phyloP scores from a whole-genome alignment of 176 grass and related monocot species.

The Pharus latifolius region DNA sequence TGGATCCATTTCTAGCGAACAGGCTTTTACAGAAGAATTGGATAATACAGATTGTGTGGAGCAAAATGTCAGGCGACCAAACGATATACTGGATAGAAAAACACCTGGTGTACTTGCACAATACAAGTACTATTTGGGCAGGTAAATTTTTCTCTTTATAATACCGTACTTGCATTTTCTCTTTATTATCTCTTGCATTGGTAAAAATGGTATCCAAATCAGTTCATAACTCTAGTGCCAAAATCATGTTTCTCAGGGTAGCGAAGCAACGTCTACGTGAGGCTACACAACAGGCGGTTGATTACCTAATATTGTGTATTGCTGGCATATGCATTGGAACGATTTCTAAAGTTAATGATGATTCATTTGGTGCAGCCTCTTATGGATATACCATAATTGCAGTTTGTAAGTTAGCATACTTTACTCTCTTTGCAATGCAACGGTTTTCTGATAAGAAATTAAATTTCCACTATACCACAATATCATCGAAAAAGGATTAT shows the following conservation, averaged over 20 bases:
- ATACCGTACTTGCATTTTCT: neutral
- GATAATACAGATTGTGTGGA: conserved; percentile 13
- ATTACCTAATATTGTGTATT: conserved; percentile 66
- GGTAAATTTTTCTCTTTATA: conserved; percentile 33
- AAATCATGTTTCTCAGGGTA: conserved; percentile 40
- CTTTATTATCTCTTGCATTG: too few species aligned
- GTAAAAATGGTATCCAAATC: conserved; percentile 16
- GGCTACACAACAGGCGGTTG: conserved; percentile 36
- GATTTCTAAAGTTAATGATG: conserved; percentile 55
- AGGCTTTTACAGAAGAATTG: conserved; percentile 25
- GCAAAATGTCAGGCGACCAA: conserved; percentile 17
- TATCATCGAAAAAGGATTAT: neutral
- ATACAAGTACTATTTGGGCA: conserved; percentile 60
- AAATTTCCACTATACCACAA: neutral
- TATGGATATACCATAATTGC: conserved; percentile 67
- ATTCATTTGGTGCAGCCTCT: conserved; percentile 45
- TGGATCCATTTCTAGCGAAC: conserved; percentile 17
- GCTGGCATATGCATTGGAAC: conserved; percentile 65
- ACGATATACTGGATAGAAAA: conserved; percentile 39
- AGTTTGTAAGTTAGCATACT: conserved; percentile 53
- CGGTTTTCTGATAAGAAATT: neutral
- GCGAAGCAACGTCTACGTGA: conserved; percentile 56
- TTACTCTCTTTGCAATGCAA: neutral
- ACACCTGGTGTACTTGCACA: conserved; percentile 49
- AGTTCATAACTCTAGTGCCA: neutral